Conservation (phyloP, 768 basidiomycete species). For the Pisolithus marmoratus region DNA sequence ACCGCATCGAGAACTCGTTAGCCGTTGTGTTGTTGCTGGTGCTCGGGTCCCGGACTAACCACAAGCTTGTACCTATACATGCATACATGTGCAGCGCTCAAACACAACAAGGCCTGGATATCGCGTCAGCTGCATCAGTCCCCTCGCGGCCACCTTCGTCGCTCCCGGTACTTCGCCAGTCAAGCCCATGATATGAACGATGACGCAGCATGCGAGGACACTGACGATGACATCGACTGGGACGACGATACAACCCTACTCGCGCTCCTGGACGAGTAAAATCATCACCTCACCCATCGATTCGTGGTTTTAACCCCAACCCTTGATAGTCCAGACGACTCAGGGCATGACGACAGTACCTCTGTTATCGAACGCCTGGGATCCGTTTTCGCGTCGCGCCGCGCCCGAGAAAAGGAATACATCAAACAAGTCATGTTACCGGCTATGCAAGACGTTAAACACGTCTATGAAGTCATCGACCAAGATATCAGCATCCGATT, state of each 20-base stretch:
- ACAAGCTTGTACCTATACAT: no score
- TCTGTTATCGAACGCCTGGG: conserved; percentile 45
- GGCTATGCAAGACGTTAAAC: conserved; percentile 28
- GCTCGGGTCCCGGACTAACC: no score
- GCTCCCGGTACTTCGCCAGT: not conserved
- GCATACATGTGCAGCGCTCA: not conserved
- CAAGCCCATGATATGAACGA: not conserved
- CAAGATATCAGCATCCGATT: conserved; percentile 28
- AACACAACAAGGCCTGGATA: not conserved
- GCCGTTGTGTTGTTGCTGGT: no score
- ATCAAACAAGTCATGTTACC: conserved; percentile 31
- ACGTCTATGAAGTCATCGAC: conserved; percentile 32
- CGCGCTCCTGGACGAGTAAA: conserved; percentile 25
- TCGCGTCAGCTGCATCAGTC: not conserved
- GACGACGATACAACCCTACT: conserved; percentile 24
- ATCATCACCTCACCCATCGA: not conserved
- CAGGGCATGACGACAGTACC: conserved; percentile 38
- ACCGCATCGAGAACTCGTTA: conserved; percentile 1
- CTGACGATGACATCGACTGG: conserved; percentile 9
- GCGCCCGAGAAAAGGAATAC: conserved; percentile 20
- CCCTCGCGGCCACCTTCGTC: not conserved
- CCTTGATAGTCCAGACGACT: conserved; percentile 29
- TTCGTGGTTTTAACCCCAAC: not conserved
- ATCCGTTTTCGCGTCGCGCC: conserved; percentile 30
- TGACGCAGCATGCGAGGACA: not conserved